Conservation (phyloP, 495 filamentous ascomycete genomes). For the Amorphotheca resinae region DNA sequence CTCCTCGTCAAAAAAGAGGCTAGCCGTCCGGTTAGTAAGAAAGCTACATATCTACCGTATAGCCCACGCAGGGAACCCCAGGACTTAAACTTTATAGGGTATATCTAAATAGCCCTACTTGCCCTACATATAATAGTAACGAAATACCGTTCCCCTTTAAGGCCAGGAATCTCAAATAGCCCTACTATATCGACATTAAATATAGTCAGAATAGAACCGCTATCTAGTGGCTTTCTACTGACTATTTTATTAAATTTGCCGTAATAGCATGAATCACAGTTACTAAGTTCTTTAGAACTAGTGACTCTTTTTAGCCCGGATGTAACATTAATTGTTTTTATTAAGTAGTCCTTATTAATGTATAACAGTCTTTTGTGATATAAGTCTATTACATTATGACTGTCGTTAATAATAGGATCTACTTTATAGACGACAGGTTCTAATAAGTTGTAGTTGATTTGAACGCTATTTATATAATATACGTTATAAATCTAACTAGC, state of each 20-base stretch:
- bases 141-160: constrained; percentile 4
- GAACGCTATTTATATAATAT: constrained; percentile 8
- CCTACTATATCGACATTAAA: constrained; percentile 1
- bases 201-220: constrained; percentile 1
- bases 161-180: constrained; percentile 3
- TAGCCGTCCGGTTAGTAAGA: no score
- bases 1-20: no score
- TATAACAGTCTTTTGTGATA: constrained; percentile 7
- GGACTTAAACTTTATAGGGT: constrained; percentile 8
- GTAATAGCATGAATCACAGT: background rate
- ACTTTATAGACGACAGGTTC: constrained; percentile 2
- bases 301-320: background rate
- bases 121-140: constrained; percentile 2
- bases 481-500: constrained; percentile 4
- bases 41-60: no score
- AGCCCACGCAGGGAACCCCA: no score
- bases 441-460: background rate
- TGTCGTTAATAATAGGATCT: background rate
- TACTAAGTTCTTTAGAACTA: background rate
- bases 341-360: constrained; percentile 9
- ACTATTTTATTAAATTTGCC: constrained; percentile 2
- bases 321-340: constrained; percentile 3
- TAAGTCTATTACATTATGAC: constrained; percentile 3
- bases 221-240: constrained; percentile 7
- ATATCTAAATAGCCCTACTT: constrained; percentile 4